These are phyloP conservation scores for Xylaria venustula DNA, from an alignment of 495 filamentous ascomycete genomes.

Conservation along the genomic window DNA sequence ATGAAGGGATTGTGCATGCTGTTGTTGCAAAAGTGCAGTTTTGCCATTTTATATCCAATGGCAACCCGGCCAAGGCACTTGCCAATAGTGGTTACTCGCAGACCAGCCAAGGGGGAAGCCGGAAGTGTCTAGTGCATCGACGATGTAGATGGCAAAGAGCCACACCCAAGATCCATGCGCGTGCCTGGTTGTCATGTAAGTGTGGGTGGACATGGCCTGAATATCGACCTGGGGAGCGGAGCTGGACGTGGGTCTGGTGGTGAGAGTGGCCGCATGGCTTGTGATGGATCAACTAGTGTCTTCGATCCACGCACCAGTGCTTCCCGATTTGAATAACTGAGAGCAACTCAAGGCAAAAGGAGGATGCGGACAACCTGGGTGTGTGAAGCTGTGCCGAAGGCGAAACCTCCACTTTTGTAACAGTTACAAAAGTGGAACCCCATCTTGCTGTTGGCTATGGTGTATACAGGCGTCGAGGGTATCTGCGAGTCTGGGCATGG, in stretches of 20 bases:
- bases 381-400: no score
- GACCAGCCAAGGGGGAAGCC: background rate
- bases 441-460: no score
- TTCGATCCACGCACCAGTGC: background rate
- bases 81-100: background rate
- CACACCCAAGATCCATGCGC: background rate
- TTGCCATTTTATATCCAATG: constrained; percentile 4
- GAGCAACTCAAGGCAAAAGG: no score
- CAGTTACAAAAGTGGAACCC: no score
- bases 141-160: background rate
- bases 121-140: background rate
- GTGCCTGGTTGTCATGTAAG: background rate
- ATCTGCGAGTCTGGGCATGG: no score
- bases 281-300: background rate
- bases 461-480: no score
- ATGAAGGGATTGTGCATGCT: background rate
- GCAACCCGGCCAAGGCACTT: background rate
- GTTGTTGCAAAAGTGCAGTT: background rate
- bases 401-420: no score
- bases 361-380: no score
- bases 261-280: background rate
- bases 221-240: background rate
- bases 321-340: no score
- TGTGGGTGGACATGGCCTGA: no score
- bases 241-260: background rate